Base-by-base conservation (phyloP, 441 rosid species). In the Jatropha multifida region DNA sequence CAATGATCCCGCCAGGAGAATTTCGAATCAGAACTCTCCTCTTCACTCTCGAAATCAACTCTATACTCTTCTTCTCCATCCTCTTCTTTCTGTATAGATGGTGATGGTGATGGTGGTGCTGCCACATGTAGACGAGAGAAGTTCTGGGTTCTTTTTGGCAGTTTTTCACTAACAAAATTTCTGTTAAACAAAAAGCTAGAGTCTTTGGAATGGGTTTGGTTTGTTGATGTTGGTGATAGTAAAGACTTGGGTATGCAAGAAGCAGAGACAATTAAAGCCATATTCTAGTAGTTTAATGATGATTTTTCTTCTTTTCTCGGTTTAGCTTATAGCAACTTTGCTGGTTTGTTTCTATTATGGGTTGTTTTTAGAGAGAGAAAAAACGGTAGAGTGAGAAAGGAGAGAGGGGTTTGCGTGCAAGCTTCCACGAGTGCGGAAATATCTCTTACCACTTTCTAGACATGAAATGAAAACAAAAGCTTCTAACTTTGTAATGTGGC, bases 1-100 rank as follows among this genome's bases (percentile, higher is more conserved):
- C 98, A 93, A 60, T 93, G 95, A 81, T 93, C 97, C 82, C 88
- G 88, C 98, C 97, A 93, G 51, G 86, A 78, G 61, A 93, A 91
- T 80, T 87, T 91, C 13, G 85, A 82, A 54, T 74, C 91, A 74
- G 63, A 67, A 75, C 82, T 82, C 72, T 87, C 90, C 67, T 88
- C 85, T 26, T 83, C 88, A 72, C 48, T 54, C 4, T 79, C 88
- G 27, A 74, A 51, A 66, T 75, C 81, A 15, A 70, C 65, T 54
- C 54, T 46, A 48, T n/a, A 61, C 40, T 55, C 73, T 48, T 58
- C 75, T 3, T 61, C 65, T 44, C 32, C 32, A 1, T 85, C 84
- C 66, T 78, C 87, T 59, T 81, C 81, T 79, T 83, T 81, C 70
- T 75, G 81, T 65, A 71, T 58, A 49, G 89, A 83, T 3, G 77